Evolutionary conservation across 23 red algal genomes (phyloP).

Genomic region (Gracilaria domingensis): DNA sequence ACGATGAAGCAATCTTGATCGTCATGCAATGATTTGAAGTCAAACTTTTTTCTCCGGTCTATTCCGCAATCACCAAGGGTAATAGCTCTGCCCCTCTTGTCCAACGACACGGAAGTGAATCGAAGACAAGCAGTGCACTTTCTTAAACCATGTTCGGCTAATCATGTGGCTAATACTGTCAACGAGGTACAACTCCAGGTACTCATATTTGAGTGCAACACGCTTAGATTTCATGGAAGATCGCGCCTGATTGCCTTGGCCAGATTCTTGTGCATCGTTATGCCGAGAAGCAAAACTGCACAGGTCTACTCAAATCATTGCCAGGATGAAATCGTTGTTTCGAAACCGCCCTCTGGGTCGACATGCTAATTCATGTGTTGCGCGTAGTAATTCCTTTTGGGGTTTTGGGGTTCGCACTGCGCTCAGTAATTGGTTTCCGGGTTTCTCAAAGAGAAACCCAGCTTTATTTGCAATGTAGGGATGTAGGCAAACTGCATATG

Average conservation of each 20-base stretch:
- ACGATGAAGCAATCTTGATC: no score
- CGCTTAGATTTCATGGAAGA: no score
- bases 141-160: no score
- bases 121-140: no score
- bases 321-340: neutral
- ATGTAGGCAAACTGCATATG: neutral
- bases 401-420: neutral
- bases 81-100: neutral
- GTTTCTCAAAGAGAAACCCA: neutral
- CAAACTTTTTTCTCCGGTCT: neutral
- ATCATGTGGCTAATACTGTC: no score
- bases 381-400: neutral
- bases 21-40: no score
- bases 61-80: no score
- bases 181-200: no score
- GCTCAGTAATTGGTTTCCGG: neutral
- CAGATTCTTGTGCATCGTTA: no score
- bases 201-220: no score
- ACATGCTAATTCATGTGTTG: neutral
- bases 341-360: neutral
- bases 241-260: no score
- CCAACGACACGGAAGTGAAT: no score
- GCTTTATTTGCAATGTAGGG: neutral
- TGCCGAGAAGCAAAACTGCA: neutral
- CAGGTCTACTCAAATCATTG: neutral